Base-by-base conservation (phyloP, 1,284 basidiomycete species). In the Cutaneotrichosporon cutaneum region DNA sequence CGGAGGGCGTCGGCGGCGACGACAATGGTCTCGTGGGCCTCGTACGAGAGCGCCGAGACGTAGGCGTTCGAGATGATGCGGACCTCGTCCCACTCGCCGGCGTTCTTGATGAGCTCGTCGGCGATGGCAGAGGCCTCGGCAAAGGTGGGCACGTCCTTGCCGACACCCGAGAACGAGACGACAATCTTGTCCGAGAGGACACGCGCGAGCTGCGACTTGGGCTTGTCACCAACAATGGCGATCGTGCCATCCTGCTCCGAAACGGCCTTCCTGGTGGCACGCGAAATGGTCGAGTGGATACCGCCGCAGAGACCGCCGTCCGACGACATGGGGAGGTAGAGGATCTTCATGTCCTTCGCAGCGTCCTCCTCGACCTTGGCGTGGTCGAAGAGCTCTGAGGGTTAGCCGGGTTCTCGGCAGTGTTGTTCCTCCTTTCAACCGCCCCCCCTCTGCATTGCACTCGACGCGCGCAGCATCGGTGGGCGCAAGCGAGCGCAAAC, bases 261-360 rank as follows among this genome's bases (percentile, higher is more conserved):
- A 65, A 84, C 63, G 54, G 86, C 88, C 64, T 85, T 85, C 72
- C 90, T 90, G 64, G 92, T 90, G 57, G 86, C 85, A 83, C 97
- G 97, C 71, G 90, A 86, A 75, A 99, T 90, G 64, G 92, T 94
- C 47, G 95, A 98, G 85, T 99, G 95, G 77, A 99, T 97, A 87
- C 96, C 96, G 83, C 96, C 96, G 81, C 95, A 99, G 63, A 99
- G 91, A 83, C 96, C 95, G 84, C 96, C 95, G 87, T 99, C 95
- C 62, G 94, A 98, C 54, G 95, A 96, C 74, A 95, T 81, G 80
- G 94, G 90, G 70, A 99, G 81, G 83, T 94, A 92, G 70, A 97
- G 89, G 76, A 90, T 89, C 61, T 84, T 84, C 57, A 72, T 72
- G 74, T 88, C 85, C 18, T 86, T 80, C 53, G 86, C 82, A 50